These are phyloP conservation scores for Pharnaceum exiguum DNA, from an alignment of 148 eudicot genomes.

Conservation along the genomic window DNA sequence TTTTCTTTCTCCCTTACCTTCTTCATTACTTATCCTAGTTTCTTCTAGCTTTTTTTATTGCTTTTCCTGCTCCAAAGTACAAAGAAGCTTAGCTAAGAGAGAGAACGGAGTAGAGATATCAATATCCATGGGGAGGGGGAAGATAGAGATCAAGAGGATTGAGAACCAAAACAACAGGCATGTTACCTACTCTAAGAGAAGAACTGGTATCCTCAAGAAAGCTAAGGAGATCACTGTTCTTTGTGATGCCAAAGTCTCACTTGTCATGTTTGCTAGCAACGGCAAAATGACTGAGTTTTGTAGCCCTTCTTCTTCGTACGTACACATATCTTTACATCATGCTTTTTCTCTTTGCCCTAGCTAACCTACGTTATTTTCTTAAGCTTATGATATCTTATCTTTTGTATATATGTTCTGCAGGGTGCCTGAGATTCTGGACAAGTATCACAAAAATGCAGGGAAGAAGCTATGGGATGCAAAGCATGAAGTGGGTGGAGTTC, in stretches of 20 bases:
- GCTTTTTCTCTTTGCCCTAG: neutral
- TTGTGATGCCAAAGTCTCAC: conserved; percentile 81
- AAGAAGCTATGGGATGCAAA: conserved; percentile 85
- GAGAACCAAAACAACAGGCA: conserved; percentile 84
- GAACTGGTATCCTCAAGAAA: conserved; percentile 71
- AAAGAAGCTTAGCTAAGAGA: neutral
- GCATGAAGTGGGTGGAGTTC: conserved; percentile 55
- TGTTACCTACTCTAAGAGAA: conserved; percentile 80
- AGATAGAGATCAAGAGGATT: conserved; percentile 87
- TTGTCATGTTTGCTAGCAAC: conserved; percentile 51
- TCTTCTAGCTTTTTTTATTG: neutral
- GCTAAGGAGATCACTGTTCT: conserved; percentile 77
- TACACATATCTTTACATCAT: neutral
- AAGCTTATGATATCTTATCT: neutral
- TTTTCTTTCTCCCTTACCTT: neutral
- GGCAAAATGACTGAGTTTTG: conserved; percentile 69
- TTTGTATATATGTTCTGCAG: conserved; percentile 20
- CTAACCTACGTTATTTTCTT: neutral
- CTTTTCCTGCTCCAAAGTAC: neutral
- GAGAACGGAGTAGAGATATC: conserved; percentile 6
- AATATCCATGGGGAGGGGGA: conserved; percentile 72
- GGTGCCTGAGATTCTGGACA: conserved; percentile 59
- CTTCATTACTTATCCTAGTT: neutral
- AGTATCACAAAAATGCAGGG: conserved; percentile 56
- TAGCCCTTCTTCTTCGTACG: conserved; percentile 58